Evolutionary conservation across 768 basidiomycete genomes (phyloP), one percentile per base, ranked within the genome.

Genomic region (Calocybe cyanea): DNA sequence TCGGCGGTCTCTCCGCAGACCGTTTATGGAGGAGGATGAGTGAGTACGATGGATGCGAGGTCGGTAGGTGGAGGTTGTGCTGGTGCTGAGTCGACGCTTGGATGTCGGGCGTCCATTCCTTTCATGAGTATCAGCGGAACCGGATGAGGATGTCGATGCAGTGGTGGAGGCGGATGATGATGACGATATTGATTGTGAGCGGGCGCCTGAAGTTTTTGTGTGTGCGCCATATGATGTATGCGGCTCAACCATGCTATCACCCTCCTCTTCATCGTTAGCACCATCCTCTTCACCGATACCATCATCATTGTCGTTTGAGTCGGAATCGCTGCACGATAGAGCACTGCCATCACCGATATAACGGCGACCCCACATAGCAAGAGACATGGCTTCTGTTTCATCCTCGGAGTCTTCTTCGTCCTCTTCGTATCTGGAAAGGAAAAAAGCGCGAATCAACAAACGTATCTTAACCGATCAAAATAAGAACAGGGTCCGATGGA

Each of bases 221-320:
- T 28, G 51, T 7, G 45, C 36, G 19, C 34, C 24, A 14, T 45
- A 36, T n/a, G 53, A 50, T 10, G 49, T 34, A 23, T 81, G 80
- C 69, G 90, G 85, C 58, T 90, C 78, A 24, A 90, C 72, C 24
- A 81, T 66, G 38, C 78, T 81, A 33, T 72, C 69, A 15, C 69
- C 67, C 17, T 67, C 65, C 2, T 68, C 67, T 15, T 48, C 56
- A 20, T 57, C 58, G 7, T 52, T 58, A 21, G 49, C 52, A 24
- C 68, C 70, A 15, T 63, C 60, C 23, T 59, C 60, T 18, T 61
- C 58, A n/a, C 48, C 57, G 31, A 57, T 50, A 24, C 56, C 57
- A n/a, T 60, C 59, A 17, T 59, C 60, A 41, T 67, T 61, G 19
- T 60, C 59, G 43, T 69, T 62, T 0, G 69, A 69, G 11, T 70